Percentiles rank a stretch among this genome's conserved stretches.
phyloP scores from a whole-genome alignment of 805 yeast species.

The Saturnispora ahearnii region DNA sequence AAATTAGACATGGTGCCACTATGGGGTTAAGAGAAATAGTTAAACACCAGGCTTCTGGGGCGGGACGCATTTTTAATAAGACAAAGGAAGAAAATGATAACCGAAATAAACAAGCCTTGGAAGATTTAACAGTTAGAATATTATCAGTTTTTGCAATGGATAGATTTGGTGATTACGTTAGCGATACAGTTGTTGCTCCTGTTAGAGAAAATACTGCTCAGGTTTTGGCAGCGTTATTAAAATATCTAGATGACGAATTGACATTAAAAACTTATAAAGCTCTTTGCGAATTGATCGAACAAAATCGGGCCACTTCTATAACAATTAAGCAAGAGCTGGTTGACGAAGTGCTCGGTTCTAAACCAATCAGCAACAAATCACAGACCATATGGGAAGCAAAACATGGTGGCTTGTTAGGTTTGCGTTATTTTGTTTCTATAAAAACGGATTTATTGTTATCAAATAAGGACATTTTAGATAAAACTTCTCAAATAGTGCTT shows the following conservation, averaged over 20 bases:
- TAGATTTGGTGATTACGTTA: constrained; percentile 92
- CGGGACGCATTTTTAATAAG: constrained; percentile 69
- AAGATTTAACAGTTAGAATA: constrained; percentile 79
- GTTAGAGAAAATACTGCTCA: constrained; percentile 96
- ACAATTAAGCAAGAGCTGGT: constrained; percentile 17
- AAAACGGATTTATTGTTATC: constrained; percentile 66
- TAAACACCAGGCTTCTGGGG: constrained; percentile 67
- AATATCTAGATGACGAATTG: constrained; percentile 56
- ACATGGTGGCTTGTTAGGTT: constrained; percentile 94
- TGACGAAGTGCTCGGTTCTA: not conserved
- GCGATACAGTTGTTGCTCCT: constrained; percentile 97
- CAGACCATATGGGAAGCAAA: constrained; percentile 83
- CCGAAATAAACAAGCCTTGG: constrained; percentile 62
- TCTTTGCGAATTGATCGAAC: constrained; percentile 62
- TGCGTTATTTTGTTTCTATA: constrained; percentile 85
- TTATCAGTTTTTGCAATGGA: constrained; percentile 86
- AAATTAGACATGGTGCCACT: constrained; percentile 90
- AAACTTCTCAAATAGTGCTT: constrained; percentile 74
- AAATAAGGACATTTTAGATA: constrained; percentile 51
- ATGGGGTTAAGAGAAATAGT: constrained; percentile 84
- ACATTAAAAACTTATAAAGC: constrained; percentile 57
- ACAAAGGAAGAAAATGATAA: constrained; percentile 50
- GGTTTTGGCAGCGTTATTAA: constrained; percentile 76
- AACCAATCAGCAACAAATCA: constrained; percentile 30
- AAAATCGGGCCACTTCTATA: constrained; percentile 27